Evolutionary conservation across 176 grass and related monocot genomes (phyloP).

Genomic region (Ampelocalamus luodianensis): DNA sequence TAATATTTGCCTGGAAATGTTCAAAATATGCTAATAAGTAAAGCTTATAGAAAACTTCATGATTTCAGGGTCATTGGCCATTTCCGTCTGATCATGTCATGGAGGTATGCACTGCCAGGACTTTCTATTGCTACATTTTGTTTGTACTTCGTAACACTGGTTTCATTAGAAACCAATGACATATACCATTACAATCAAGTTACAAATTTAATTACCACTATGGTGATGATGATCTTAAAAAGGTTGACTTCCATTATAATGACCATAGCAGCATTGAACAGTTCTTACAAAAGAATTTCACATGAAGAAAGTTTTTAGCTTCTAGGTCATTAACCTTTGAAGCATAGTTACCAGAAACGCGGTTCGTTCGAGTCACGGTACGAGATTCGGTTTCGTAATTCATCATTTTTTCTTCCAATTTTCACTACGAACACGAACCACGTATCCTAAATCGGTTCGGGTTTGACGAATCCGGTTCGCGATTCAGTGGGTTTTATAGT

Average conservation of each 20-base stretch:
- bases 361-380: too few species aligned
- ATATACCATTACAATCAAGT: background rate
- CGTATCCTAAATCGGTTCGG: too few species aligned
- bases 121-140: slow-evolving; percentile 13
- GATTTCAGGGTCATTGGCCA: slow-evolving; percentile 94
- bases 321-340: slow-evolving; percentile 8
- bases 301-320: background rate
- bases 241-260: background rate
- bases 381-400: too few species aligned
- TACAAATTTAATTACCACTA: background rate
- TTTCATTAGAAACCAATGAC: slow-evolving; percentile 11
- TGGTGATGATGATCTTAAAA: background rate
- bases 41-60: slow-evolving; percentile 19
- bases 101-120: slow-evolving; percentile 64
- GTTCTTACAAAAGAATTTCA: background rate
- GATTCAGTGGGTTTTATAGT: too few species aligned
- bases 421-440: too few species aligned
- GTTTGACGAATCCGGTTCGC: too few species aligned
- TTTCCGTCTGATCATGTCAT: slow-evolving; percentile 88
- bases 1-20: slow-evolving; percentile 25
- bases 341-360: background rate
- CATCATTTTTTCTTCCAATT: too few species aligned
- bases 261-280: background rate
- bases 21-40: background rate
- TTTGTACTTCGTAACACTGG: background rate